Conservation (phyloP, 257 asterid genomes). For the Avicennia marina region DNA sequence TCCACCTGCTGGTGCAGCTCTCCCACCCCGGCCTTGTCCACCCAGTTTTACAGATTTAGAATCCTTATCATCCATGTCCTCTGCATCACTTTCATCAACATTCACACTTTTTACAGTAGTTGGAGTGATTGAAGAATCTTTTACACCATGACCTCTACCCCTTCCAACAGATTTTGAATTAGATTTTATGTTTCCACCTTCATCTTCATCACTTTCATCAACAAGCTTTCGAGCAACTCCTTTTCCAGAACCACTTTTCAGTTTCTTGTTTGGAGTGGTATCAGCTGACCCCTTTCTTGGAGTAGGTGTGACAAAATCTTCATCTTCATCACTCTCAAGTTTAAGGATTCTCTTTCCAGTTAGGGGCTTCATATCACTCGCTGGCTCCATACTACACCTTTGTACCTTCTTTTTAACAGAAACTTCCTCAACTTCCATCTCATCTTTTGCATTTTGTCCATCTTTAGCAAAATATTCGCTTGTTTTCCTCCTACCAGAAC, state of each 20-base stretch:
- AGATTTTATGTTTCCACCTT: slow-evolving; percentile 36
- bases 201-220: slow-evolving; percentile 62
- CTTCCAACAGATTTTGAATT: slow-evolving; percentile 57
- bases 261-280: slow-evolving; percentile 59
- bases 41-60: slow-evolving; percentile 61
- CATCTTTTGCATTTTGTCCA: slow-evolving; percentile 40
- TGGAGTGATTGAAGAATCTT: slow-evolving; percentile 36
- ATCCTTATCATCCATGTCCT: slow-evolving; percentile 52
- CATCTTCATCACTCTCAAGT: slow-evolving; percentile 58
- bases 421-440: slow-evolving; percentile 50
- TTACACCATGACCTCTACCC: slow-evolving; percentile 87
- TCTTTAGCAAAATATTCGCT: slow-evolving; percentile 82
- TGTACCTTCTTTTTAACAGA: slow-evolving; percentile 57
- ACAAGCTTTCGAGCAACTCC: slow-evolving; percentile 44
- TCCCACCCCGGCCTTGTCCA: slow-evolving; percentile 93
- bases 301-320: slow-evolving; percentile 54
- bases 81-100: slow-evolving; percentile 56
- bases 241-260: slow-evolving; percentile 65
- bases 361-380: slow-evolving; percentile 41
- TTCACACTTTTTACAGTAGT: slow-evolving; percentile 31
- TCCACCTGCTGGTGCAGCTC: slow-evolving; percentile 72
- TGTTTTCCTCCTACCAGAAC: slow-evolving; percentile 74
- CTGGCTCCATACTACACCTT: slow-evolving; percentile 25
- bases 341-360: slow-evolving; percentile 56
- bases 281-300: slow-evolving; percentile 41